These are phyloP conservation scores for Phyllosticta capitalensis DNA, from an alignment of 2,329 filamentous ascomycete genomes.

Conservation along the genomic window DNA sequence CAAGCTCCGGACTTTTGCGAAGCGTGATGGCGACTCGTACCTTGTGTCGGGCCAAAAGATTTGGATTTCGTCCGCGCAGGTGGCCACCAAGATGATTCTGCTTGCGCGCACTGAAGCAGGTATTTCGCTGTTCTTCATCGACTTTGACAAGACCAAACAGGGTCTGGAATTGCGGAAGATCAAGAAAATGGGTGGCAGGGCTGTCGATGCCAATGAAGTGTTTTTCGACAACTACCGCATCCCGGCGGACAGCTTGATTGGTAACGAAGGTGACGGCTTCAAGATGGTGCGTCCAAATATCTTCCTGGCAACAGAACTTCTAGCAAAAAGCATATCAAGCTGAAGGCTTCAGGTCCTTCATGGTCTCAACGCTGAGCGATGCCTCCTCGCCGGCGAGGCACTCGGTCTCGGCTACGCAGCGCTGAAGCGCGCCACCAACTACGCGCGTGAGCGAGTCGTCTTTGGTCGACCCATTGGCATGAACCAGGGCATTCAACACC, in stretches of 20 bases:
- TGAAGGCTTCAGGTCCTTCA: conserved; percentile 22
- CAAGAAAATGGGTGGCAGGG: conserved; percentile 75
- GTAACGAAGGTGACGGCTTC: conserved; percentile 67
- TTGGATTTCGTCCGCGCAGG: conserved; percentile 80
- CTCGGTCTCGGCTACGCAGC: conserved; percentile 70
- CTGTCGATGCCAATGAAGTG: conserved; percentile 77
- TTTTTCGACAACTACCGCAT: conserved; percentile 76
- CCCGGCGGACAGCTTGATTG: conserved; percentile 55
- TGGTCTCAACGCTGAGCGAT: conserved; percentile 42
- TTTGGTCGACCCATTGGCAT: conserved; percentile 50
- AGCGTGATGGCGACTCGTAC: conserved; percentile 52
- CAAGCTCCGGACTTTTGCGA: conserved; percentile 56
- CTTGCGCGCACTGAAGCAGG: conserved; percentile 68
- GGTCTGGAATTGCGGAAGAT: conserved; percentile 62
- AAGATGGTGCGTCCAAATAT: conserved; percentile 45
- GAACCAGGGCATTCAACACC: conserved; percentile 52
- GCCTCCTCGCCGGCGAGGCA: conserved; percentile 59
- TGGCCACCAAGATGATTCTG: conserved; percentile 74
- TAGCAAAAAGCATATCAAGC: not conserved
- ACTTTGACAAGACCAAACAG: conserved; percentile 51
- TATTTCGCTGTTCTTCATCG: conserved; percentile 71
- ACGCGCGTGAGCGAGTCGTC: conserved; percentile 42
- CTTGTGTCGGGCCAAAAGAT: conserved; percentile 71
- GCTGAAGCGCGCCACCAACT: conserved; percentile 31
- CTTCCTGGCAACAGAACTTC: not conserved